Base-by-base conservation (phyloP, 2,329 filamentous ascomycete species). In the Xylariales sp. region DNA sequence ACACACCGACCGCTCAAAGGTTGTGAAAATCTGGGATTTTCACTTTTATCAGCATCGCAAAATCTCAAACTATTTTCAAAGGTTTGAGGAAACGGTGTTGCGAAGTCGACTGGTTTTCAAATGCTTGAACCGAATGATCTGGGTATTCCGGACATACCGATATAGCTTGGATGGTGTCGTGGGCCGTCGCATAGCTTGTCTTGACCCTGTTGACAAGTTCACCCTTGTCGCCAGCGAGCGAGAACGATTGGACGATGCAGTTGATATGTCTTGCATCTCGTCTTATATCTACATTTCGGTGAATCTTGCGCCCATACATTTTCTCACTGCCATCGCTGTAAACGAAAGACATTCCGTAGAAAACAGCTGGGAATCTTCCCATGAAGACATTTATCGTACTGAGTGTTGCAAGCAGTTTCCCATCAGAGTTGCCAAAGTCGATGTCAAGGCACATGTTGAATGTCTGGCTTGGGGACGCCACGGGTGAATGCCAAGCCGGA, bases 391-490 rank as follows among this genome's bases (percentile, higher is more conserved):
- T 44, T 15, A 52, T 29, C n/a, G 42, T 41, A 1, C 41, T 41
- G 11, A 51, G 34, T 10, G 38, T 42, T 10, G 9, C 20, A 1
- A 51, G 29, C 5, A 46, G 31, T 10, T 29, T 25, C 4, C 48
- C 51, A 27, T 43, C 25, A n/a, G 19, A 14, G 3, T 46, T 46
- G 15, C 51, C 49, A 12, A 52, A 47, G 19, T 51, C 50, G 42
- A 52, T 51, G 22, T 49, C 31, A 5, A 49, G 39, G 22, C 49
- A 53, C 4, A 49, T 29, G 24, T 50, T 46, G 40, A 51, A 51
- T n/a, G 27, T 19, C 21, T 45, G 42, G 6, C 29, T 25, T 28
- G 37, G 27, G 3, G 22, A 11, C 3, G 20, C 12, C 5, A 11
- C 32, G 3, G 10, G 20, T 31, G 37, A 39, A 8, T 41, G 31